A percentile compares a stretch with the other conserved stretches of the same genome.
These are phyloP conservation scores for Lobosporangium transversale DNA, from an alignment of 192 early-diverging fungal species.

Conservation along the genomic window DNA sequence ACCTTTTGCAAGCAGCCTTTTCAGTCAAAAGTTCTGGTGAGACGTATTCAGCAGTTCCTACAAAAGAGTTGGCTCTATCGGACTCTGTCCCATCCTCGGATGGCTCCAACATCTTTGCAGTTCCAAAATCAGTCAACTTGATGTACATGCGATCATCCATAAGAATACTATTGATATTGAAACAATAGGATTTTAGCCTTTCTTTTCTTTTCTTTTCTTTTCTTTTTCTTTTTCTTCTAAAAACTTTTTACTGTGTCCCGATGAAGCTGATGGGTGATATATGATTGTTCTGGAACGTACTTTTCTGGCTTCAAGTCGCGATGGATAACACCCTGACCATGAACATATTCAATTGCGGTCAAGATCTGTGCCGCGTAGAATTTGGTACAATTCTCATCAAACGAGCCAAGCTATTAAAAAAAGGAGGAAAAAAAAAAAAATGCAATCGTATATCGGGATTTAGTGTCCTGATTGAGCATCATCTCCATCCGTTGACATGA, in stretches of 20 bases:
- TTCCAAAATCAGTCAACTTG: constrained; percentile 96
- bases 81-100: constrained; percentile 54
- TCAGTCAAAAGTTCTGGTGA: constrained; percentile 95
- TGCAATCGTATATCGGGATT: background rate
- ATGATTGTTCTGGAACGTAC: constrained; percentile 60
- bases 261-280: too few relatives aligned
- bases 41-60: constrained; percentile 99
- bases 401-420: constrained; percentile 70
- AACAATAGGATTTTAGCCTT: too few relatives aligned
- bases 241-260: too few relatives aligned
- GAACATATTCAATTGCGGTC: constrained; percentile 88
- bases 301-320: constrained; percentile 98
- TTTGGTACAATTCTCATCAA: constrained; percentile 74
- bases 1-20: constrained; percentile 81
- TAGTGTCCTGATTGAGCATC: too few relatives aligned
- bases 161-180: constrained; percentile 71
- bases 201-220: too few relatives aligned
- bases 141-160: constrained; percentile 92
- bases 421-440: background rate
- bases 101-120: constrained; percentile 80
- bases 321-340: constrained; percentile 86
- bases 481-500: too few relatives aligned
- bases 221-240: too few relatives aligned
- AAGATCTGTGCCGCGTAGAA: constrained; percentile 93
- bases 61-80: constrained; percentile 86